Conservation (phyloP, 148 eudicot genomes). For the Heliosperma pusillum region DNA sequence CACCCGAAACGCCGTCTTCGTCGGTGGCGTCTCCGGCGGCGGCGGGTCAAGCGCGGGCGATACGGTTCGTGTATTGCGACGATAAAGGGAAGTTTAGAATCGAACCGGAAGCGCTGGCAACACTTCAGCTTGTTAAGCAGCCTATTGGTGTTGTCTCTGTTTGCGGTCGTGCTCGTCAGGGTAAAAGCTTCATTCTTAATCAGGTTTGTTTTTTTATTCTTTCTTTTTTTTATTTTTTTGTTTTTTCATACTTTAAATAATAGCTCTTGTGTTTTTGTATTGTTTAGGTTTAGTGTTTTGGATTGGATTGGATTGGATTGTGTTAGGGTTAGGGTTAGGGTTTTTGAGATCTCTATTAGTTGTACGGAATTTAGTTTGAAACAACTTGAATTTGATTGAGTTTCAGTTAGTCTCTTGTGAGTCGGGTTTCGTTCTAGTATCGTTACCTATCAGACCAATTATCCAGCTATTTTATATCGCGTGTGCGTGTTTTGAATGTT, state of each 20-base stretch:
- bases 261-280: too few relatives aligned
- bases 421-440: too few relatives aligned
- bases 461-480: too few relatives aligned
- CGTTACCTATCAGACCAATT: too few relatives aligned
- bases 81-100: conserved; percentile 80
- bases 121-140: conserved; percentile 77
- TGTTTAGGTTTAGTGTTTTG: not conserved
- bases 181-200: conserved; percentile 88
- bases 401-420: too few relatives aligned
- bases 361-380: too few relatives aligned
- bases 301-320: not conserved
- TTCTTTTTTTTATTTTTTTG: too few relatives aligned
- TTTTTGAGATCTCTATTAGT: too few relatives aligned
- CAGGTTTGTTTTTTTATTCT: conserved; percentile 35
- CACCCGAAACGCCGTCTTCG: conserved; percentile 14
- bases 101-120: conserved; percentile 92
- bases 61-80: conserved; percentile 81
- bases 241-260: too few relatives aligned
- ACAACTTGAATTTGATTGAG: not conserved
- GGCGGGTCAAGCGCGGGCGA: conserved; percentile 74
- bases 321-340: conserved; percentile 20
- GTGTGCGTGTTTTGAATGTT: too few relatives aligned
- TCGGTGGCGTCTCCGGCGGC: conserved; percentile 20
- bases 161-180: conserved; percentile 97
- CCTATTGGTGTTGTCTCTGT: conserved; percentile 93